These are phyloP conservation scores for Verticillium tricorpus DNA, from an alignment of 2,329 filamentous ascomycete genomes.

Conservation along the genomic window DNA sequence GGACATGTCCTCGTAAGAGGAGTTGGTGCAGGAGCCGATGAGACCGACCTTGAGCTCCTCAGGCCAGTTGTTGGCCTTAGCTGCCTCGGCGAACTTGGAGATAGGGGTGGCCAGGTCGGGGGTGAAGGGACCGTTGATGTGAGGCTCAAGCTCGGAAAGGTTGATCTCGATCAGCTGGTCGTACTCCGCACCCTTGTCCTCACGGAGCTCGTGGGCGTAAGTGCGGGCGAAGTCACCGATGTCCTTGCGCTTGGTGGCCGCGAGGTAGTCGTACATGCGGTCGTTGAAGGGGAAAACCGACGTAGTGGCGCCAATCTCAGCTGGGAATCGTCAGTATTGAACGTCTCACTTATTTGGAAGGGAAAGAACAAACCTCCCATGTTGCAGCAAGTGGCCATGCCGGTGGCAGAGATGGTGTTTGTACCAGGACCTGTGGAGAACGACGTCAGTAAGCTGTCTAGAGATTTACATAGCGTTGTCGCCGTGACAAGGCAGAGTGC, in stretches of 20 bases:
- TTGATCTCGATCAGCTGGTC: slow-evolving; percentile 96
- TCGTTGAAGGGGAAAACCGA: slow-evolving; percentile 98
- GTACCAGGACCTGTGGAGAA: slow-evolving; percentile 53
- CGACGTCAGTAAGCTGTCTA: slow-evolving; percentile 26
- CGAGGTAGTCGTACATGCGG: slow-evolving; percentile 94
- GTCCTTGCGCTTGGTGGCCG: slow-evolving; percentile 80
- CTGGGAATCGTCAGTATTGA: slow-evolving; percentile 19
- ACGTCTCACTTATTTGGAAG: not conserved
- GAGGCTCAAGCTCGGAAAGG: slow-evolving; percentile 88
- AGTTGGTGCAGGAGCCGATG: slow-evolving; percentile 98
- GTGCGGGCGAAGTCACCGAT: slow-evolving; percentile 86
- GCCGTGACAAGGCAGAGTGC: not conserved
- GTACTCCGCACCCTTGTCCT: slow-evolving; percentile 89
- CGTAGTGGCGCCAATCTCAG: slow-evolving; percentile 80
- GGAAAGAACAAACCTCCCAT: slow-evolving; percentile 44
- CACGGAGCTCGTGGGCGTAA: slow-evolving; percentile 80
- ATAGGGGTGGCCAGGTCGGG: slow-evolving; percentile 97
- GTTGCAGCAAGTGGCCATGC: slow-evolving; percentile 78
- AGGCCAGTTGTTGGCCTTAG: slow-evolving; percentile 93
- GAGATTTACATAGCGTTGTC: not conserved
- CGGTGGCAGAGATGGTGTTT: slow-evolving; percentile 71
- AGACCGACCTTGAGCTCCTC: slow-evolving; percentile 94
- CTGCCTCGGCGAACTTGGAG: slow-evolving; percentile 93
- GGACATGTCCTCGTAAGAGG: slow-evolving; percentile 82
- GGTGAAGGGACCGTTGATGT: slow-evolving; percentile 98